Conservation (phyloP, 2,329 filamentous ascomycete genomes). For the Penicillium verrucosum region DNA sequence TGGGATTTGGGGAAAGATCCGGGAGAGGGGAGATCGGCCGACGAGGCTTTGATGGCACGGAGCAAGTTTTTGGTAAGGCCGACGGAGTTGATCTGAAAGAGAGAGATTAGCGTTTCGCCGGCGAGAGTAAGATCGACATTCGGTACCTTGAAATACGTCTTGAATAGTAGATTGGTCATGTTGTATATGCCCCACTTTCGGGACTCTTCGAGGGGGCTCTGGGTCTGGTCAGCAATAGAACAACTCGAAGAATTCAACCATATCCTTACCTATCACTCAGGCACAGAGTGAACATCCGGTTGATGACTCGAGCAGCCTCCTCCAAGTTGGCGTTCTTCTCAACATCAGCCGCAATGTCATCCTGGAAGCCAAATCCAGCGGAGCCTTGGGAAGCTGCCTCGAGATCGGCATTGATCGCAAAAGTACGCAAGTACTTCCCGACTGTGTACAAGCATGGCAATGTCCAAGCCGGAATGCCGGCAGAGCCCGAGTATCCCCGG, state of each 20-base stretch:
- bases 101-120: conserved; percentile 7
- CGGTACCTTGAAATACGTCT: conserved; percentile 84
- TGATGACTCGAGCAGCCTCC: conserved; percentile 85
- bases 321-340: conserved; percentile 82
- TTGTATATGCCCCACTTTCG: conserved; percentile 98
- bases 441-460: conserved; percentile 85
- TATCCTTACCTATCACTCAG: conserved; percentile 73
- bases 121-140: neutral
- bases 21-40: conserved; percentile 75
- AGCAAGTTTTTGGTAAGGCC: conserved; percentile 87
- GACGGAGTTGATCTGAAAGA: conserved; percentile 70
- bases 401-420: conserved; percentile 87
- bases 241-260: neutral
- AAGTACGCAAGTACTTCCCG: conserved; percentile 79
- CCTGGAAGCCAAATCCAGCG: conserved; percentile 59
- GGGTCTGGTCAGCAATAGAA: conserved; percentile 13
- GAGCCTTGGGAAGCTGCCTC: conserved; percentile 54
- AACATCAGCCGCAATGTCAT: conserved; percentile 74
- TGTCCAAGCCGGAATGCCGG: conserved; percentile 81
- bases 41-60: conserved; percentile 73
- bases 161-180: conserved; percentile 91
- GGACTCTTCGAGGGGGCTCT: conserved; percentile 82
- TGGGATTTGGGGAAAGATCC: conserved; percentile 83
- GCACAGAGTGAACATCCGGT: conserved; percentile 87
- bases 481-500: conserved; percentile 69